Base-by-base conservation (phyloP, 805 yeast species). In the Candida gorgasii region DNA sequence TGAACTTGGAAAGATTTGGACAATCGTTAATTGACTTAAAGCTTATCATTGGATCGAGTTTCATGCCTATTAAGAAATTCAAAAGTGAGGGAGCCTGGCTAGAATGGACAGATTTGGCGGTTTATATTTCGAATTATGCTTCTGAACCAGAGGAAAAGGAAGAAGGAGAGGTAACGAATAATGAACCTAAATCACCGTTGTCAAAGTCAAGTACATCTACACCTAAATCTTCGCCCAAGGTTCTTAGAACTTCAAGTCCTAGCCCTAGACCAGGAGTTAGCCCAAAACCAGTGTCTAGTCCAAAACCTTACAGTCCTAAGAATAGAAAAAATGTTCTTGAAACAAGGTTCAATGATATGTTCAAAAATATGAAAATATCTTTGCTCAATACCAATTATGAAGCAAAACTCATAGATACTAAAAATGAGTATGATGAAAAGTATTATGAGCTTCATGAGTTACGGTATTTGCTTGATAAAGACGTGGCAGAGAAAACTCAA, bases 11-110 rank as follows among this genome's bases (percentile, higher is more conserved):
- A 44, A 62, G 58, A 39, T 58, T 70, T 46, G 75, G 76, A 7
- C 76, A 71, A 51, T 46, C 57, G 1, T 56, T 71, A 8, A 17
- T 69, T 11, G 73, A 70, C 44, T 47, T 53, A 42, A 66, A 61
- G 40, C 47, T 70, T 8, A 46, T 69, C 5, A 45, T 52, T 0
- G 62, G 65, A 1, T 59, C 67, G 3, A 63, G 66, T 3, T 51
- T 69, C 31, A 52, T 69, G 34, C 56, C 57, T 13, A 53, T 61
- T 5, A 61, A 52, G 42, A 67, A 65, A 47, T 71, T 71, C 48
- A 66, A 53, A 40, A 64, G 69, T 42, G 73, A 68, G 42, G 66
- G 65, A 3, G 61, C 67, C 68, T 69, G 73, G 73, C 67, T 67
- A 36, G 75, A 71, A 48, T 70, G 75, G 75, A 53, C 70, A 1